A percentile compares a stretch with the other conserved stretches of the same genome.
Conservation (phyloP, 495 filamentous ascomycete species). For the Alectoria sarmentosa region DNA sequence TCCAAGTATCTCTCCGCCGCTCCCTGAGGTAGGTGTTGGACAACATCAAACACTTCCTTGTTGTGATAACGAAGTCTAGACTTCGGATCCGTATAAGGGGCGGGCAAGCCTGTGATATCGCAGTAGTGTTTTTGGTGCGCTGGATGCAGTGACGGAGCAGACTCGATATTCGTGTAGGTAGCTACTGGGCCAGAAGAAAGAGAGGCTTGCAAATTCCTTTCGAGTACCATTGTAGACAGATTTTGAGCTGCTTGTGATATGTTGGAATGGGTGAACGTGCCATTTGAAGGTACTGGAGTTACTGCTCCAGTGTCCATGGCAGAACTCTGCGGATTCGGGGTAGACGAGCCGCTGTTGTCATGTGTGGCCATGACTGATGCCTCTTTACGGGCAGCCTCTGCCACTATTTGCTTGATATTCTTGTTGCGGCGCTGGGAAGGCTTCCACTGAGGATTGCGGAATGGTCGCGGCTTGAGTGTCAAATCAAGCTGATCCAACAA, state of each 20-base stretch:
- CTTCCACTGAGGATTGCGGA: slow-evolving; percentile 83
- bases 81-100: slow-evolving; percentile 89
- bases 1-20: slow-evolving; percentile 82
- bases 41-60: slow-evolving; percentile 76
- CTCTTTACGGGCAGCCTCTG: slow-evolving; percentile 81
- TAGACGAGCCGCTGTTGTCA: slow-evolving; percentile 71
- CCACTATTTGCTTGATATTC: slow-evolving; percentile 92
- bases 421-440: slow-evolving; percentile 94
- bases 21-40: slow-evolving; percentile 68
- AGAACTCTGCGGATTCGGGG: slow-evolving; percentile 49
- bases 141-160: slow-evolving; percentile 71
- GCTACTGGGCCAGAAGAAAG: slow-evolving; percentile 54
- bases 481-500: slow-evolving; percentile 87
- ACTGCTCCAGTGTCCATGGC: slow-evolving; percentile 45
- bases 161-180: slow-evolving; percentile 93
- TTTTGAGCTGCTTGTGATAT: slow-evolving; percentile 78
- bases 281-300: slow-evolving; percentile 50
- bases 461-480: slow-evolving; percentile 69
- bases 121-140: slow-evolving; percentile 78
- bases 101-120: slow-evolving; percentile 85
- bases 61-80: slow-evolving; percentile 84
- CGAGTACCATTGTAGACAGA: slow-evolving; percentile 75
- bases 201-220: slow-evolving; percentile 53
- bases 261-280: slow-evolving; percentile 48
- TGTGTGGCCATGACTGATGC: slow-evolving; percentile 73